Evolutionary conservation across 1,139 yeast genomes (phyloP).

Genomic region (Debaryomyces fabryi): DNA sequence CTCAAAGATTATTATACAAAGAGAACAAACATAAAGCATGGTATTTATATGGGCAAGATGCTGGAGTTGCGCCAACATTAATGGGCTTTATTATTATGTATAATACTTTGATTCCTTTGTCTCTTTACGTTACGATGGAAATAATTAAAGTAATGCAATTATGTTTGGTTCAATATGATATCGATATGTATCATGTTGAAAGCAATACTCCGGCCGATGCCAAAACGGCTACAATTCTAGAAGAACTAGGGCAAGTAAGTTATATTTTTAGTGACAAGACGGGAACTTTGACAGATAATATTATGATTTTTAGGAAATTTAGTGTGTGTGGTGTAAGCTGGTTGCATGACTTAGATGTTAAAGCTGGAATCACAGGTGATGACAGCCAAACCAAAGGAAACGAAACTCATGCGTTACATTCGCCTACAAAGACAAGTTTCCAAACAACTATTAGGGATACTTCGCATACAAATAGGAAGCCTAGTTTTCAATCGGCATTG

Average conservation of each 20-base stretch:
- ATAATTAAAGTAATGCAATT: constrained; percentile 88
- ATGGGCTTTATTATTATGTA: constrained; percentile 98
- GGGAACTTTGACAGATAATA: constrained; percentile 91
- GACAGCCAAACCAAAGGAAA: not conserved
- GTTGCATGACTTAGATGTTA: constrained; percentile 73
- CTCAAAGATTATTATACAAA: constrained; percentile 58
- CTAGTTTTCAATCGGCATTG: constrained; percentile 9
- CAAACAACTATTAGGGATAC: constrained; percentile 4
- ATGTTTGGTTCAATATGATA: constrained; percentile 78
- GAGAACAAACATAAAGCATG: constrained; percentile 56
- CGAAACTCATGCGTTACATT: not conserved
- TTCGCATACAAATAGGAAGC: not conserved
- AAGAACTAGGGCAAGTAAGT: constrained; percentile 95
- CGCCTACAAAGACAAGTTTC: constrained; percentile 1
- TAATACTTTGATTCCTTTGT: constrained; percentile 91
- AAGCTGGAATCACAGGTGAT: constrained; percentile 17
- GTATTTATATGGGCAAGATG: constrained; percentile 76
- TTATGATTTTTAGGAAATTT: constrained; percentile 83
- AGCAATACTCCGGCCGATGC: constrained; percentile 93
- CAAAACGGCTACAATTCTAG: constrained; percentile 91
- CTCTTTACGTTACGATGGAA: constrained; percentile 95
- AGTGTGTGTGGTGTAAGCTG: constrained; percentile 88
- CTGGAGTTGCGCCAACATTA: constrained; percentile 85
- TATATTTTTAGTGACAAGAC: constrained; percentile 95
- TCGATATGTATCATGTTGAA: constrained; percentile 89